Evolutionary conservation across 768 basidiomycete genomes (phyloP), one percentile per base, ranked within the genome.

Genomic region (Phaeotremella skinneri): DNA sequence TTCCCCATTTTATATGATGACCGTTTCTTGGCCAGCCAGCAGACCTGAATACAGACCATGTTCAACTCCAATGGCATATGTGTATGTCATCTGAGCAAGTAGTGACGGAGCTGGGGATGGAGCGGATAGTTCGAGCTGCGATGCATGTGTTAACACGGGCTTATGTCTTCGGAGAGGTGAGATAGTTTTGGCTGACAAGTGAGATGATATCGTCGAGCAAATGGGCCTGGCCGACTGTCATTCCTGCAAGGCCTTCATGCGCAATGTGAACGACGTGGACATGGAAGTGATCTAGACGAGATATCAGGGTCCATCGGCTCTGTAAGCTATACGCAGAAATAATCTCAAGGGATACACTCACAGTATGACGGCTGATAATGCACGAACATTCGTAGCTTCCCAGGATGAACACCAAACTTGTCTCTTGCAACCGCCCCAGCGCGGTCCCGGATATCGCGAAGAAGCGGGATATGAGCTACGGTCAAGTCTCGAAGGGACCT

Each of bases 331-430:
- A n/a, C n/a, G n/a, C n/a, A n/a, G n/a, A n/a, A n/a, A n/a, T n/a
- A n/a, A n/a, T n/a, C n/a, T n/a, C n/a, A n/a, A n/a, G n/a, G n/a
- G n/a, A n/a, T n/a, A n/a, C n/a, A 81, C 89, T 62, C 58, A 93
- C 93, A 97, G 72, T 97, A 98, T 34, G 86, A 89, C 0, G 94
- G 94, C 71, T 96, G 93, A 74, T 99, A 99, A 74, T 99, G 96
- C 14, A 98, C 78, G 68, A 85, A 92, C 80, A 93, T 80, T 66
- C 91, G 79, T 58, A 96, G 70, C 9, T 84, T 81, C 2, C 85
- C 87, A 16, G 72, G 65, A 3, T 77, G 79, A 1, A 94, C 78
- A 0, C 83, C 85, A 84, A 88, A 99, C 65, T 82, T 83, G 45
- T 82, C 81, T 51, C 79, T 68, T 0, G 83, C 87, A 2, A 86